Conservation (phyloP, 331 rosid genomes). For the Stylosanthes scabra region DNA sequence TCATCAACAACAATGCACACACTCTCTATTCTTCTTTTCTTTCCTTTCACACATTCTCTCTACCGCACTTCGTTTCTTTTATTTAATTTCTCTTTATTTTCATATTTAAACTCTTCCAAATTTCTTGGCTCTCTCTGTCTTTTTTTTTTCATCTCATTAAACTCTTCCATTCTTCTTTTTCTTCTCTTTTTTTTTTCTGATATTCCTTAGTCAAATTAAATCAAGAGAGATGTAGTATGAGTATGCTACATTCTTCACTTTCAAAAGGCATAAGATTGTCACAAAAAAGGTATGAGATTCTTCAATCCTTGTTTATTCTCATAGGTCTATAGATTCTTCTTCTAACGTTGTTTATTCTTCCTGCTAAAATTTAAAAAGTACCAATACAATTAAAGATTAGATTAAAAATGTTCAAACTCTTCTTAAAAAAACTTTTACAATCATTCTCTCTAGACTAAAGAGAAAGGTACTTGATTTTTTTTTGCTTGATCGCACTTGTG, state of each 20-base stretch:
- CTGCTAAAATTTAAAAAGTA: constrained; percentile 35
- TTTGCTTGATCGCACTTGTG: constrained; percentile 46
- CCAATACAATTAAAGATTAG: not conserved
- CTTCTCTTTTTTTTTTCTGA: not conserved
- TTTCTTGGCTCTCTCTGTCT: too few species aligned
- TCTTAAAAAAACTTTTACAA: not conserved
- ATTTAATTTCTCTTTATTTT: too few species aligned
- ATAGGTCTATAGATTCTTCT: constrained; percentile 47
- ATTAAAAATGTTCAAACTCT: not conserved
- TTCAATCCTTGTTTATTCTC: constrained; percentile 39
- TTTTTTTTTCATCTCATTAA: too few species aligned
- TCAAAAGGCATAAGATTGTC: not conserved
- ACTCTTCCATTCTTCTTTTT: too few species aligned
- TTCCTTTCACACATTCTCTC: too few species aligned
- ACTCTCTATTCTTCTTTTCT: too few species aligned
- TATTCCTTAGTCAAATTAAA: not conserved
- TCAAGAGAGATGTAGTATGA: constrained; percentile 6
- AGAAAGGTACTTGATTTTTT: constrained; percentile 42
- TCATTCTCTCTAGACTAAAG: too few species aligned
- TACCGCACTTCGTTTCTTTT: too few species aligned
- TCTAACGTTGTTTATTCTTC: constrained; percentile 34
- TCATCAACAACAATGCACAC: too few species aligned
- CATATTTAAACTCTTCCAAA: too few species aligned
- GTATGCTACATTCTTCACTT: constrained; percentile 3
- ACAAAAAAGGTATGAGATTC: too few species aligned